These are phyloP conservation scores for Russula olivacea DNA, from an alignment of 768 basidiomycete species.

Conservation along the genomic window DNA sequence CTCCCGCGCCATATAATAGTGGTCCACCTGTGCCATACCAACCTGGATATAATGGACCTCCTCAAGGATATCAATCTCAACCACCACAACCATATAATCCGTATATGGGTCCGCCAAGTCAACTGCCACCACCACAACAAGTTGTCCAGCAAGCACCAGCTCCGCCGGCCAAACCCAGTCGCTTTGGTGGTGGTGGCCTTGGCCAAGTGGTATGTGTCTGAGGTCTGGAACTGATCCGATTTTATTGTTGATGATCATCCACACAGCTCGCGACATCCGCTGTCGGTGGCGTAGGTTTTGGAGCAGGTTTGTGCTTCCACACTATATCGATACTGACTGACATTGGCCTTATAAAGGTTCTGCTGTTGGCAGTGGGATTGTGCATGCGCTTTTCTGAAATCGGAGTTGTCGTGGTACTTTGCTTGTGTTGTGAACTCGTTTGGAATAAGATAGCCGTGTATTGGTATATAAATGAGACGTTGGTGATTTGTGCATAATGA, in stretches of 20 bases:
- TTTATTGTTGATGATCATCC: not conserved
- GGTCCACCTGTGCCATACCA: slow-evolving; percentile 37
- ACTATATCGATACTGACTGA: not conserved
- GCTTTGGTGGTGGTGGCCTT: slow-evolving; percentile 15
- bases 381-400: slow-evolving; percentile 43
- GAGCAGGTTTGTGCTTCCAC: slow-evolving; percentile 48
- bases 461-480: not conserved
- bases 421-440: not conserved
- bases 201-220: slow-evolving; percentile 14
- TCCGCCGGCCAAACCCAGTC: slow-evolving; percentile 14
- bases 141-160: slow-evolving; percentile 26
- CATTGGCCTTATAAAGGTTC: slow-evolving; percentile 33
- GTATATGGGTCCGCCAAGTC: slow-evolving; percentile 24
- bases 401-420: not conserved
- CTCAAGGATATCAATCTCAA: slow-evolving; percentile 25
- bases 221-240: not conserved
- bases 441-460: not conserved
- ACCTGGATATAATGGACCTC: slow-evolving; percentile 30
- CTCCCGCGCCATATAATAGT: slow-evolving; percentile 21
- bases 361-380: slow-evolving; percentile 47
- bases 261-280: slow-evolving; percentile 36
- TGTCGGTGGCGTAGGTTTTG: slow-evolving; percentile 68
- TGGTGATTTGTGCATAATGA: not conserved
- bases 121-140: slow-evolving; percentile 25
- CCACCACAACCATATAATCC: slow-evolving; percentile 23